These are phyloP conservation scores for Colletotrichum karsti DNA, from an alignment of 2,329 filamentous ascomycete species.

Conservation along the genomic window DNA sequence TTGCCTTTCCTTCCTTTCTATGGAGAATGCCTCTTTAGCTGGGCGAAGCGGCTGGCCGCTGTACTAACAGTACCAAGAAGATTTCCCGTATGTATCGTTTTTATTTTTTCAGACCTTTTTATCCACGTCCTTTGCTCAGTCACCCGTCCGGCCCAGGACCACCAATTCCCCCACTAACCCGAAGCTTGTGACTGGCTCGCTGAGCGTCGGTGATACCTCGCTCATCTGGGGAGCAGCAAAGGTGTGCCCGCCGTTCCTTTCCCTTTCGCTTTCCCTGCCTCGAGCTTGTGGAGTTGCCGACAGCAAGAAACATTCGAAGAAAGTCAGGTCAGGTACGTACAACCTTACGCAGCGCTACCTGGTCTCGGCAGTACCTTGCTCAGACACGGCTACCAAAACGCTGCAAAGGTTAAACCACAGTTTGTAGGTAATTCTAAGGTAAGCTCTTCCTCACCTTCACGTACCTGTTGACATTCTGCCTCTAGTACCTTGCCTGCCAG, in stretches of 20 bases:
- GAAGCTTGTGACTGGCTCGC: conserved; percentile 18
- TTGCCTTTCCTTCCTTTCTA: neutral
- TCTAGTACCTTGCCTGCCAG: neutral
- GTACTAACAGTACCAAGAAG: neutral
- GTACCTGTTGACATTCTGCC: conserved; percentile 13
- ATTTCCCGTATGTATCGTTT: conserved; percentile 3
- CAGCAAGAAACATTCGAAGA: neutral
- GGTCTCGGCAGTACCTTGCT: conserved; percentile 15
- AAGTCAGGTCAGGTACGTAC: conserved; percentile 6
- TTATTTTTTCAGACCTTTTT: neutral
- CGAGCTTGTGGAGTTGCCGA: conserved; percentile 24
- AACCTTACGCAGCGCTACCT: conserved; percentile 15
- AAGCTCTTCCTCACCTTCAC: conserved; percentile 16
- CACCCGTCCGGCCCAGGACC: neutral
- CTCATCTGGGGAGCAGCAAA: conserved; percentile 19
- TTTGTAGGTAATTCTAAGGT: conserved; percentile 28
- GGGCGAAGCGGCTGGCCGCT: conserved; percentile 5
- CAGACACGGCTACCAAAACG: conserved; percentile 6
- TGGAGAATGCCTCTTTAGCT: neutral
- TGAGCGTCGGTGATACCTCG: conserved; percentile 27
- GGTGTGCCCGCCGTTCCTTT: neutral
- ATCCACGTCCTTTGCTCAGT: neutral
- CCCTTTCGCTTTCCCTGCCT: neutral
- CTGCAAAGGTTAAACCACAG: conserved; percentile 3
- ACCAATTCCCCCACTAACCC: conserved; percentile 1